Evolutionary conservation across 1,284 basidiomycete genomes (phyloP).

Genomic region (Hemileia vastatrix): DNA sequence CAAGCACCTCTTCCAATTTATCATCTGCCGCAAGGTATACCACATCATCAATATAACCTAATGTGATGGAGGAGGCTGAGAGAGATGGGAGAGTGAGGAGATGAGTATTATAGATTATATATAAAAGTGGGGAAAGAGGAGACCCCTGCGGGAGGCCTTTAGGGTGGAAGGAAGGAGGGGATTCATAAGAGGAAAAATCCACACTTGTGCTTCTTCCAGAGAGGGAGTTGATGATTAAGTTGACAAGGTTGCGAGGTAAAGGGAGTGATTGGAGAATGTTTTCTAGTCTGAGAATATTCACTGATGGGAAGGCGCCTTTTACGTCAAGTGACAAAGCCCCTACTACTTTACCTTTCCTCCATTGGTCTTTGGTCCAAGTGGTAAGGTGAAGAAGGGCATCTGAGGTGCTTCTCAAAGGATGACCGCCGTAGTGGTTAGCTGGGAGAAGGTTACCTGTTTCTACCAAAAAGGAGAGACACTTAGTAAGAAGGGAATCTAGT

Average conservation of each 20-base stretch:
- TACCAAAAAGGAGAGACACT: conserved; percentile 6
- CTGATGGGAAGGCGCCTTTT: conserved; percentile 8
- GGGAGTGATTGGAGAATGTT: not conserved
- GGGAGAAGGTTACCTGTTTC: not conserved
- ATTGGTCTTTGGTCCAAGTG: conserved; percentile 5
- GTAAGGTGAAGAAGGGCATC: not conserved
- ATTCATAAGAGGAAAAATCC: not conserved
- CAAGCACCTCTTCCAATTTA: not conserved
- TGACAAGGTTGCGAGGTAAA: not conserved
- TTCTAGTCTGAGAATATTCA: not conserved
- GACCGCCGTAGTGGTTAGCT: conserved; percentile 3
- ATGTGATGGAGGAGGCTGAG: not conserved
- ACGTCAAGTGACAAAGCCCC: conserved; percentile 8
- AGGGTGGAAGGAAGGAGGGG: not conserved
- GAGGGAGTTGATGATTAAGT: not conserved
- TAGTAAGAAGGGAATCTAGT: not conserved
- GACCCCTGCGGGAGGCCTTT: conserved; percentile 10
- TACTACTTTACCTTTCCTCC: conserved; percentile 9
- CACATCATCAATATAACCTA: conserved; percentile 5
- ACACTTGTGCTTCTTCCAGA: not conserved
- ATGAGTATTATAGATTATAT: conserved; percentile 9
- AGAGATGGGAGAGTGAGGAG: not conserved
- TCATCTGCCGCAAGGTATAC: not conserved
- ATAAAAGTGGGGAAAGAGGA: conserved; percentile 1
- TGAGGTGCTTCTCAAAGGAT: not conserved